phyloP scores from a whole-genome alignment of 257 asterid species.

The Verbascum thapsus region DNA sequence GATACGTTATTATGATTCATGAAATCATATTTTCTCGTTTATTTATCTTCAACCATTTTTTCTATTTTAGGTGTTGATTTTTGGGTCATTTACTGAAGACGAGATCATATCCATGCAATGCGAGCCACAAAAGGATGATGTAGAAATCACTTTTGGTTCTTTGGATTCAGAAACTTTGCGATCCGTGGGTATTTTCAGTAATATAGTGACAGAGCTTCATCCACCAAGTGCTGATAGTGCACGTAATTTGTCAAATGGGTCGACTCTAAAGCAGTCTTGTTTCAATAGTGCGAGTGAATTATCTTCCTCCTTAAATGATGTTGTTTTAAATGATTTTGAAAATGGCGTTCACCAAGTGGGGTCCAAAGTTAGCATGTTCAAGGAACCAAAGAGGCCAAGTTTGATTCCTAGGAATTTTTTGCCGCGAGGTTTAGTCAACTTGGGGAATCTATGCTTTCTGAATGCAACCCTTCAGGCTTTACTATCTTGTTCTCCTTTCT shows the following conservation, averaged over 20 bases:
- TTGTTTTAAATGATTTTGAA: constrained; percentile 32
- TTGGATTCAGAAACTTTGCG: constrained; percentile 60
- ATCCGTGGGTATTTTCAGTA: constrained; percentile 58
- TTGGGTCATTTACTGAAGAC: constrained; percentile 84
- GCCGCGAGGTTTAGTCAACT: constrained; percentile 81
- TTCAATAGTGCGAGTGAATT: constrained; percentile 27
- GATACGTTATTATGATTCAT: neutral
- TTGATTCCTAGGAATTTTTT: constrained; percentile 39
- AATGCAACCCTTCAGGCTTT: constrained; percentile 84
- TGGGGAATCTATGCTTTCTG: constrained; percentile 84
- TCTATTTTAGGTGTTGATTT: constrained; percentile 56
- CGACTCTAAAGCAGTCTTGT: constrained; percentile 34
- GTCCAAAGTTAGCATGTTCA: constrained; percentile 28
- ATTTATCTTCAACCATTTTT: constrained; percentile 12
- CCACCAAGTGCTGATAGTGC: constrained; percentile 25
- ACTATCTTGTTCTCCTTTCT: constrained; percentile 71
- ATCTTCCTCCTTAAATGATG: constrained; percentile 34
- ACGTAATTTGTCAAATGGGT: constrained; percentile 23
- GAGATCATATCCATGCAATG: constrained; percentile 60
- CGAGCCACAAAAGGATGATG: constrained; percentile 43
- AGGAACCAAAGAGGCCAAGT: constrained; percentile 43
- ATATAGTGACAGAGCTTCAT: constrained; percentile 32
- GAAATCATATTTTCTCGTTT: neutral
- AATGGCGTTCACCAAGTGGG: constrained; percentile 36
- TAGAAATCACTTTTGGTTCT: constrained; percentile 60